Base-by-base conservation (phyloP, 2,329 filamentous ascomycete genomes). In the Ascochyta pisi region DNA sequence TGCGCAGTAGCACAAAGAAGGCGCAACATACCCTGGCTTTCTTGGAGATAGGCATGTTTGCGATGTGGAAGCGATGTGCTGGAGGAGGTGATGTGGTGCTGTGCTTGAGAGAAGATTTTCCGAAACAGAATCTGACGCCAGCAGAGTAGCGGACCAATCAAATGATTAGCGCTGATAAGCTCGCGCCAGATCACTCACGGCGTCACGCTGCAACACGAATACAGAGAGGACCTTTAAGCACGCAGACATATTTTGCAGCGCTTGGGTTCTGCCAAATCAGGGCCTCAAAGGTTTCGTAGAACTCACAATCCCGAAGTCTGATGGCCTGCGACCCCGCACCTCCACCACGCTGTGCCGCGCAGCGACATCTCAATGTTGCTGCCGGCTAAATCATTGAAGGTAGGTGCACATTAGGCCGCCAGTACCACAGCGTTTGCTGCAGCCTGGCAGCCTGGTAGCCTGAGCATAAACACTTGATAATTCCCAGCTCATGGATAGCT, bases 1-100 rank as follows among this genome's bases (percentile, higher is more conserved):
- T 8, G 16, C n/a, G n/a, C n/a, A 26, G 23, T 22, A 6, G 29
- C 35, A 35, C 33, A 22, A 22, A 39, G 31, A 16, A 27, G 38
- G 37, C 23, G 29, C 16, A 39, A 66, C 67, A 6, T 58, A 77
- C 76, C 62, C 75, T 73, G 64, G 77, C 78, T 69, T 82, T 82
- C 74, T 82, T 82, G 52, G 78, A 77, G 65, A 82, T 79, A 55
- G 79, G 79, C 79, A 81, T 81, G 9, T 24, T 73, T 50, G 47
- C 37, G 35, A 43, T 35, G 31, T 19, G 34, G 34, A 38, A n/a
- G 38, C 10, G 38, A 22, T n/a, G 29, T 13, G 35, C 27, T 43
- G 31, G 19, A 31, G 48, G 23, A 39, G 41, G 26, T 33, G 31
- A 43, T 37, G 31, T 16, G 16, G 48, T 38, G 31, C 15, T 16